Conservation (phyloP, 106 monocot species). For the Cymbidium sinense region DNA sequence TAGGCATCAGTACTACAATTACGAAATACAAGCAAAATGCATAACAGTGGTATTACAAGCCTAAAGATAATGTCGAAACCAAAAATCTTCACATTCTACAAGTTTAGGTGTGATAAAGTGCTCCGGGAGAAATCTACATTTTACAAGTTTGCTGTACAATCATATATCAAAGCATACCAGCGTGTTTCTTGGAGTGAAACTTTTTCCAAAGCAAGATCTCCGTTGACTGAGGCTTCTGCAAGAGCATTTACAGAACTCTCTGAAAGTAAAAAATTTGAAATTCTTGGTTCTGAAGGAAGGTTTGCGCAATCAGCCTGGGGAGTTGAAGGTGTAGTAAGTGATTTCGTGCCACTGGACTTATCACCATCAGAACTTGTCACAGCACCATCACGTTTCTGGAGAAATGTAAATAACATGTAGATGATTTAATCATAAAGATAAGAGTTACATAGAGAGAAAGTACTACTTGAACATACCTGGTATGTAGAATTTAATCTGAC, state of each 20-base stretch:
- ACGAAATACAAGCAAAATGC: too few species aligned
- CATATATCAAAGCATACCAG: constrained; percentile 34
- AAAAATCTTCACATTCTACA: background rate
- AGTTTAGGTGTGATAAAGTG: background rate
- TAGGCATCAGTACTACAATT: too few species aligned
- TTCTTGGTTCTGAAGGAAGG: constrained; percentile 43
- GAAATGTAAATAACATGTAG: background rate
- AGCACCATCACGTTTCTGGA: constrained; percentile 74
- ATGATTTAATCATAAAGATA: background rate
- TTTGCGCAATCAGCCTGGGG: constrained; percentile 59
- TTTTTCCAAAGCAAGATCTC: constrained; percentile 34
- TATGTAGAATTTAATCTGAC: background rate
- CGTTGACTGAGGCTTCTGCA: constrained; percentile 24
- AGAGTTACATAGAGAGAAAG: background rate
- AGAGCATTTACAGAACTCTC: constrained; percentile 37
- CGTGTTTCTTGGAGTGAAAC: constrained; percentile 57
- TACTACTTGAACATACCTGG: background rate
- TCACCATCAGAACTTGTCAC: constrained; percentile 71
- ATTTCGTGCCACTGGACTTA: constrained; percentile 81
- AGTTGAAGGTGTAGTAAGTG: constrained; percentile 69
- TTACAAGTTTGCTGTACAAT: background rate
- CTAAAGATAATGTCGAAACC: background rate
- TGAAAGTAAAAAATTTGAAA: constrained; percentile 40
- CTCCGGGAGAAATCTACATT: background rate
- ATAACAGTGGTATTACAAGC: background rate